A percentile compares a stretch with the other conserved stretches of the same genome.
phyloP scores from a whole-genome alignment of 352 stramenopile species.

The Phytophthora lateralis region DNA sequence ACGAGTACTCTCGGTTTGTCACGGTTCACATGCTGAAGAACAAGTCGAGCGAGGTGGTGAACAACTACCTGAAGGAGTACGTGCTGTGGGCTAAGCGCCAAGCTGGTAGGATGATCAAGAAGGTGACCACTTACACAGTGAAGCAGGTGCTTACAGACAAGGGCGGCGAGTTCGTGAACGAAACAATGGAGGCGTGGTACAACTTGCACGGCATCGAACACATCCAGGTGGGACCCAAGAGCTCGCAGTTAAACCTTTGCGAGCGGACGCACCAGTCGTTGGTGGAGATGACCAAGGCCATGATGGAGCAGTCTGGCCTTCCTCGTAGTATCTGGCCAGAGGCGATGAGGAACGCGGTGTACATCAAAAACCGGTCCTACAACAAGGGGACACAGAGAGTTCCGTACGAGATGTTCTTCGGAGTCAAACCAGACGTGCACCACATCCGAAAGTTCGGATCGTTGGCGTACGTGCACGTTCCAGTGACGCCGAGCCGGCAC shows the following conservation, averaged over 20 bases:
- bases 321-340: slow-evolving; percentile 10
- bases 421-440: slow-evolving; percentile 10
- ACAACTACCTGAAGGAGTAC: slow-evolving; percentile 6
- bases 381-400: slow-evolving; percentile 10
- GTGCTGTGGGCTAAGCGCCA: slow-evolving; percentile 2
- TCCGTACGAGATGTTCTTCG: slow-evolving; percentile 20
- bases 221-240: slow-evolving; percentile 2
- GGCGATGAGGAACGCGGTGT: slow-evolving; percentile 8
- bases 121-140: neutral
- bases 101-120: neutral
- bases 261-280: slow-evolving; percentile 10
- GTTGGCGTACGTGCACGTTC: slow-evolving; percentile 12
- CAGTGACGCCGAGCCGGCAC: neutral
- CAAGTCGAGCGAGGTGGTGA: slow-evolving; percentile 4
- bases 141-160: slow-evolving; percentile 12
- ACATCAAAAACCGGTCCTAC: slow-evolving; percentile 17
- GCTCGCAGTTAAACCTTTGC: slow-evolving; percentile 14
- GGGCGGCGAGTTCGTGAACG: slow-evolving; percentile 15
- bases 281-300: slow-evolving; percentile 7
- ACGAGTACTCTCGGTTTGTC: slow-evolving; percentile 15
- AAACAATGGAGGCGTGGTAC: slow-evolving; percentile 12
- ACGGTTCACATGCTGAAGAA: slow-evolving; percentile 6
- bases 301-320: slow-evolving; percentile 9
- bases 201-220: slow-evolving; percentile 8
- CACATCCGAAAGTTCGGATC: slow-evolving; percentile 21